Base-by-base conservation (phyloP, 1,284 basidiomycete species). In the Exobasidium rhododendri region DNA sequence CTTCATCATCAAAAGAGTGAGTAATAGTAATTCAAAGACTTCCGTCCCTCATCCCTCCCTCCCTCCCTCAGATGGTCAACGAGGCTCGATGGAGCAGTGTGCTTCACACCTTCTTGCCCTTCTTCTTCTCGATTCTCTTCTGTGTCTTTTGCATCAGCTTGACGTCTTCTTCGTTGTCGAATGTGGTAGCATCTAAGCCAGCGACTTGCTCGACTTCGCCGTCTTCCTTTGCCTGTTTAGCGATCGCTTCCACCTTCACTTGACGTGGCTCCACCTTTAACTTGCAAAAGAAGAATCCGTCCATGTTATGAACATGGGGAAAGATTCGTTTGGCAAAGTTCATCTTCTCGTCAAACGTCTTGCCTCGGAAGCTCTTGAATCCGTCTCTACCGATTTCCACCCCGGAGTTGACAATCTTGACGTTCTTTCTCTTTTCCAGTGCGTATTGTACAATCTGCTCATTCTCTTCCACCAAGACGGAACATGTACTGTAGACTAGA, bases 211-310 rank as follows among this genome's bases (percentile, higher is more conserved):
- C 49, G 3, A 46, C 13, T 24, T 56, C 46, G 20, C n/a, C 40
- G 4, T 43, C 45, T 3, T 47, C 44, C 14, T 54, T 46, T 20
- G 22, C 31, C 14, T 20, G 20, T 13, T 20, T 24, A 46, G 40
- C 24, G 14, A 20, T 66, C 2, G 62, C 45, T 10, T 24, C 57
- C 17, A 20, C 57, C 17, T 55, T 55, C 3, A 17, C 62, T 13
- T 35, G 31, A 22, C 30, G 53, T 11, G 74, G 71, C 52, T 70
- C 69, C 24, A 98, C 88, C 82, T 92, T 96, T 84, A 99, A 91
- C 82, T 98, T 98, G 68, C 94, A 94, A 59, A 98, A 93, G 81
- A 87, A 99, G 85, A 99, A 99, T 1, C 96, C 96, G 81, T 99
- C 96, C 90, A 98, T 91, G 72, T 82, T 81, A 70, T 81, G 80